A percentile compares a stretch with the other conserved stretches of the same genome.
These are phyloP conservation scores for Ceratonia siliqua DNA, from an alignment of 306 rosid species.

Conservation along the genomic window DNA sequence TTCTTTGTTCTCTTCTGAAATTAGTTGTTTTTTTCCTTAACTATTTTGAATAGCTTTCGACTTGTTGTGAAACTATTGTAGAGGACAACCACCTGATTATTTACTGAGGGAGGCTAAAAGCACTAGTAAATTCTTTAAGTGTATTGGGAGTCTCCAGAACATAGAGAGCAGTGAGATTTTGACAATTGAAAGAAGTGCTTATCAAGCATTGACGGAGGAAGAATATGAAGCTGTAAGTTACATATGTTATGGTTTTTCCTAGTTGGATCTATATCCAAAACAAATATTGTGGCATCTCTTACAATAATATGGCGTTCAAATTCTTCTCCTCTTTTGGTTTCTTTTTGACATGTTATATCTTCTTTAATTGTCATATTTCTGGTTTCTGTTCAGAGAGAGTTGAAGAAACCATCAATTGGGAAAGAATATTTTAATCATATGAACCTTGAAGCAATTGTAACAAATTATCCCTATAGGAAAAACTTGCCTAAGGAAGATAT, in stretches of 20 bases:
- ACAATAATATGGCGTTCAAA: background rate
- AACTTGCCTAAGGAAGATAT: constrained; percentile 85
- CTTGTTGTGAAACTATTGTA: constrained; percentile 45
- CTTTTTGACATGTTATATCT: constrained; percentile 7
- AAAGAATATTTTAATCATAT: constrained; percentile 88
- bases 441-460: constrained; percentile 92
- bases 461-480: constrained; percentile 86
- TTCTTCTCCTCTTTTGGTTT: constrained; percentile 12
- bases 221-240: constrained; percentile 95
- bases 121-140: constrained; percentile 89
- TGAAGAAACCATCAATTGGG: constrained; percentile 88
- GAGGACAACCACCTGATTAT: constrained; percentile 97
- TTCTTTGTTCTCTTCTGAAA: background rate
- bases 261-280: constrained; percentile 21
- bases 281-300: constrained; percentile 14
- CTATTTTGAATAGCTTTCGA: constrained; percentile 30
- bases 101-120: constrained; percentile 91
- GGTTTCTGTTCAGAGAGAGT: constrained; percentile 75
- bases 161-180: constrained; percentile 60
- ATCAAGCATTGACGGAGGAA: constrained; percentile 83
- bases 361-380: constrained; percentile 31
- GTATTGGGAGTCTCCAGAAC: constrained; percentile 70
- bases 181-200: constrained; percentile 57
- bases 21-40: constrained; percentile 14
- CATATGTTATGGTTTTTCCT: constrained; percentile 15